Evolutionary conservation across 768 basidiomycete species (phyloP).

Genomic region (Mycena rosella): DNA sequence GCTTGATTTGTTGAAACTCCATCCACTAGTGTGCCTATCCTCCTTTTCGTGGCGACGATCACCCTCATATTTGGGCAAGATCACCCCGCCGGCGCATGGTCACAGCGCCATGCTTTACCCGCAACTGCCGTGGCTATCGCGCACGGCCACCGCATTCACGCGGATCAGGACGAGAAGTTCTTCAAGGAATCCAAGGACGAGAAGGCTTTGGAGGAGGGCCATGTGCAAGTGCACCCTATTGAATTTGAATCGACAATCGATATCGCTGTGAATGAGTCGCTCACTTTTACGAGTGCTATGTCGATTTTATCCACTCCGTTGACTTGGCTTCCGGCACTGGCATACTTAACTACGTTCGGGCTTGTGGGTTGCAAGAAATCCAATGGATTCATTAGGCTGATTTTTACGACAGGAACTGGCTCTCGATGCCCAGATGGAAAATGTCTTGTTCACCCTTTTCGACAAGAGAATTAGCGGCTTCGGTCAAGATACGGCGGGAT

Average conservation of each 20-base stretch:
- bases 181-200: slow-evolving; percentile 42
- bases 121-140: slow-evolving; percentile 41
- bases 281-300: slow-evolving; percentile 50
- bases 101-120: slow-evolving; percentile 55
- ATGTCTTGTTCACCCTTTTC: slow-evolving; percentile 56
- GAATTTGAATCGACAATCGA: slow-evolving; percentile 53
- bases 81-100: slow-evolving; percentile 68
- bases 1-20: no score
- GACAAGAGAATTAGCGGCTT: slow-evolving; percentile 51
- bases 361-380: slow-evolving; percentile 37
- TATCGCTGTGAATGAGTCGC: slow-evolving; percentile 58
- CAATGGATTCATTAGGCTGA: not conserved
- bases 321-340: slow-evolving; percentile 68
- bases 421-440: slow-evolving; percentile 66
- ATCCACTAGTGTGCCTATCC: slow-evolving; percentile 42
- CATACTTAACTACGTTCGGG: slow-evolving; percentile 69
- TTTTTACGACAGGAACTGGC: slow-evolving; percentile 57
- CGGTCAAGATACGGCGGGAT: slow-evolving; percentile 65
- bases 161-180: slow-evolving; percentile 41
- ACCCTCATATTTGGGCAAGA: slow-evolving; percentile 63
- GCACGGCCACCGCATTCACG: slow-evolving; percentile 37
- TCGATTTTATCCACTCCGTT: slow-evolving; percentile 55
- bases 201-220: slow-evolving; percentile 42
- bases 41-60: slow-evolving; percentile 57
- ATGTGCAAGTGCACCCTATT: slow-evolving; percentile 31